These are phyloP conservation scores for Pseudocercospora eumusae DNA, from an alignment of 2,329 filamentous ascomycete genomes.

Conservation along the genomic window DNA sequence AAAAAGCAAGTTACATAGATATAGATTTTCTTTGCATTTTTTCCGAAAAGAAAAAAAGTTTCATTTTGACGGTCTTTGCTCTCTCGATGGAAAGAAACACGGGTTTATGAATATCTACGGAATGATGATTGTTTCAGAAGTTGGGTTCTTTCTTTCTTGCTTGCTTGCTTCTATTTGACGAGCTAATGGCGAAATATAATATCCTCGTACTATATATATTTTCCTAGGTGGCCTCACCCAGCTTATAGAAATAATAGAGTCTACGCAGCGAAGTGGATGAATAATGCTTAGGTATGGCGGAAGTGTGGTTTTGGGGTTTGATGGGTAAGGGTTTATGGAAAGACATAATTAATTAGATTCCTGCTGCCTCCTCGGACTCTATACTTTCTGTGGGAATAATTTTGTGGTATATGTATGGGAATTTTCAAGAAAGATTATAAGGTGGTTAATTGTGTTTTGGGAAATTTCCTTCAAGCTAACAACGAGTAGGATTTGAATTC, in stretches of 20 bases:
- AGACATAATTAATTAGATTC: constrained; percentile 60
- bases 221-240: too few species aligned
- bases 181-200: too few species aligned
- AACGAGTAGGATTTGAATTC: constrained; percentile 52
- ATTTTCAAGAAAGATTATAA: constrained; percentile 56
- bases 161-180: too few species aligned
- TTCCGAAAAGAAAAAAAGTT: too few species aligned
- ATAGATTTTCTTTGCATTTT: too few species aligned
- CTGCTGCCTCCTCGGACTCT: constrained; percentile 44
- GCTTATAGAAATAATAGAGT: constrained; percentile 54
- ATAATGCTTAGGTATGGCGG: constrained; percentile 64
- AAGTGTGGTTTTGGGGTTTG: constrained; percentile 66
- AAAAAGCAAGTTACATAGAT: too few species aligned
- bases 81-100: too few species aligned
- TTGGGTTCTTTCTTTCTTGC: too few species aligned
- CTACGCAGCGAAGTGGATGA: constrained; percentile 57
- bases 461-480: constrained; percentile 62
- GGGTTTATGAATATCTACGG: too few species aligned
- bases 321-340: constrained; percentile 62
- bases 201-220: too few species aligned
- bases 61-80: too few species aligned
- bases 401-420: constrained; percentile 45
- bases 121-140: too few species aligned
- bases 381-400: constrained; percentile 54
- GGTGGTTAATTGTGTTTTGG: constrained; percentile 60